A percentile compares a stretch with the other conserved stretches of the same genome.
phyloP scores from a whole-genome alignment of 2,329 filamentous ascomycete genomes.

The Fusarium papillatum region DNA sequence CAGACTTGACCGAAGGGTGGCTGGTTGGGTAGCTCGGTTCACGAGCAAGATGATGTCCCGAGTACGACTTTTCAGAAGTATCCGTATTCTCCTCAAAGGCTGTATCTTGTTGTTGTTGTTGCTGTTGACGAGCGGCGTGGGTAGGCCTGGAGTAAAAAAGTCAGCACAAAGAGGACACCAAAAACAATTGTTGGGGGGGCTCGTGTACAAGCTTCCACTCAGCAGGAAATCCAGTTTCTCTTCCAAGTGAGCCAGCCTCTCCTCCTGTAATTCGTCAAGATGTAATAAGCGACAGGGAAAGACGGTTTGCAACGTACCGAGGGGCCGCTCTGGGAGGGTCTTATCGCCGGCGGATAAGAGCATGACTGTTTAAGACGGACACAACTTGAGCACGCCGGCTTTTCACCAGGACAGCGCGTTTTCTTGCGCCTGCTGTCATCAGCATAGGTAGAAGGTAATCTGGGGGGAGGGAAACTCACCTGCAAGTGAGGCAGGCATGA shows the following conservation, averaged over 20 bases:
- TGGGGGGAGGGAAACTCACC: slow-evolving; percentile 47
- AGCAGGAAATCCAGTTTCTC: slow-evolving; percentile 65
- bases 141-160: slow-evolving; percentile 46
- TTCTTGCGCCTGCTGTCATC: slow-evolving; percentile 54
- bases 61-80: slow-evolving; percentile 51
- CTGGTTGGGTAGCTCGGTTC: slow-evolving; percentile 40
- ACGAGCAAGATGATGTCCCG: slow-evolving; percentile 44
- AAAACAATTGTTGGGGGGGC: background rate
- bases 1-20: slow-evolving; percentile 44
- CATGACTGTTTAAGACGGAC: slow-evolving; percentile 62
- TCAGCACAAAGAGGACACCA: slow-evolving; percentile 43
- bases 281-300: slow-evolving; percentile 2
- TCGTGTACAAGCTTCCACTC: slow-evolving; percentile 53
- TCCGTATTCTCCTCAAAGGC: slow-evolving; percentile 48
- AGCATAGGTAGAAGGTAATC: too few species aligned
- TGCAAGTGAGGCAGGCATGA: slow-evolving; percentile 62
- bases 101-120: slow-evolving; percentile 39
- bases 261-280: slow-evolving; percentile 55
- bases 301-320: slow-evolving; percentile 53
- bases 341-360: slow-evolving; percentile 56
- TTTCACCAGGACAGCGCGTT: slow-evolving; percentile 65
- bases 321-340: slow-evolving; percentile 55
- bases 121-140: slow-evolving; percentile 36
- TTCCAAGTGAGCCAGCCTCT: slow-evolving; percentile 64
- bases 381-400: slow-evolving; percentile 64